Conservation (phyloP, 345 rosid species). For the Pugionium dolabratum region DNA sequence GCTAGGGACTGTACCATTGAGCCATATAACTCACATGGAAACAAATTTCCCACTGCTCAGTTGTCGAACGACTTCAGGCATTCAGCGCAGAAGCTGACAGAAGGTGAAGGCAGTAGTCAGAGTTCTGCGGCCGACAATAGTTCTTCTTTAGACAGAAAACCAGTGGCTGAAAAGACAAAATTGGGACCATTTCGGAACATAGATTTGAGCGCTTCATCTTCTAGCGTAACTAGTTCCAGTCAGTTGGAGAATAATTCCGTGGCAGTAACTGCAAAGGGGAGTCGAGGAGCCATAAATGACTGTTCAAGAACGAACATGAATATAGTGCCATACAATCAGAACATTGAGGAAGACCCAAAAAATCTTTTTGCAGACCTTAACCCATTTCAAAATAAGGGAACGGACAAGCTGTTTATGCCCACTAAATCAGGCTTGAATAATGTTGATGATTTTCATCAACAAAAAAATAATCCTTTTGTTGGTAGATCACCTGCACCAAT, state of each 20-base stretch:
- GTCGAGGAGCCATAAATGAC: slow-evolving; percentile 60
- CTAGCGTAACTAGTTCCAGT: slow-evolving; percentile 47
- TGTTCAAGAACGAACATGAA: slow-evolving; percentile 68
- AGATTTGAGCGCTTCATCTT: slow-evolving; percentile 58
- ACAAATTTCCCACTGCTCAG: slow-evolving; percentile 49
- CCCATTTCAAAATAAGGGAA: slow-evolving; percentile 88
- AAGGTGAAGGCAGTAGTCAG: slow-evolving; percentile 74
- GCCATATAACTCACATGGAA: slow-evolving; percentile 51
- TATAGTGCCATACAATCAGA: slow-evolving; percentile 70
- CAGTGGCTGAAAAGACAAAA: slow-evolving; percentile 41
- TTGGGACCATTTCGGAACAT: slow-evolving; percentile 42
- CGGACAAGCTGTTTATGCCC: slow-evolving; percentile 58
- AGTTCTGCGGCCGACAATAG: slow-evolving; percentile 43
- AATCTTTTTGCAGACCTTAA: slow-evolving; percentile 93
- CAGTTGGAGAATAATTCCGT: slow-evolving; percentile 57
- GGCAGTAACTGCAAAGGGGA: slow-evolving; percentile 62
- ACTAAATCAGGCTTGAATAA: slow-evolving; percentile 57
- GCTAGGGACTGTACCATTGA: slow-evolving; percentile 22
- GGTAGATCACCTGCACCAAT: slow-evolving; percentile 76
- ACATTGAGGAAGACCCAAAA: slow-evolving; percentile 62
- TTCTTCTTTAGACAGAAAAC: slow-evolving; percentile 44
- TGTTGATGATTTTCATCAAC: slow-evolving; percentile 59
- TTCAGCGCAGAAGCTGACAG: slow-evolving; percentile 50
- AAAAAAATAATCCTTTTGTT: slow-evolving; percentile 52
- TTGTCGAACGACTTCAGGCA: slow-evolving; percentile 49